A percentile compares a stretch with the other conserved stretches of the same genome.
These are phyloP conservation scores for Eucalyptus cloeziana DNA, from an alignment of 345 rosid genomes.

Conservation along the genomic window DNA sequence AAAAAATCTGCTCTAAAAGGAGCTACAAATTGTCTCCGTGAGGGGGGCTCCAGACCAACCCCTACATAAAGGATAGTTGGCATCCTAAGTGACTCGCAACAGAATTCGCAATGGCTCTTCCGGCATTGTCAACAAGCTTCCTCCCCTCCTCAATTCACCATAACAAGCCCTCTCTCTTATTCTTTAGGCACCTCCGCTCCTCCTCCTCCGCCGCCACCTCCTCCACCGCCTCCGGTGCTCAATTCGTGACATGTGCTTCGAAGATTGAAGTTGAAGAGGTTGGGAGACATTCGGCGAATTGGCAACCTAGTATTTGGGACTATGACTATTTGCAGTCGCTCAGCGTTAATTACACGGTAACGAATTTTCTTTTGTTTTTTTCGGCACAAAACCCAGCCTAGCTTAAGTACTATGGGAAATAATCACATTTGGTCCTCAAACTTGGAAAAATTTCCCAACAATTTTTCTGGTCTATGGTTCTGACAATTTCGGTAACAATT, in stretches of 20 bases:
- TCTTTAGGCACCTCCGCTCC: neutral
- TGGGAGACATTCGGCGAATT: neutral
- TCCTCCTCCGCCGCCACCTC: neutral
- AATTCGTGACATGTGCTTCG: neutral
- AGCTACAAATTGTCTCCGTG: too few relatives aligned
- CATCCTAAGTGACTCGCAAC: neutral
- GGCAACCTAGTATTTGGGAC: neutral
- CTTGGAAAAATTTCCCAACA: too few relatives aligned
- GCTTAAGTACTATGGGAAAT: neutral
- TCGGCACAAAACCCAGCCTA: neutral
- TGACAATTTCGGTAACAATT: neutral
- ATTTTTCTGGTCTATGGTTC: neutral
- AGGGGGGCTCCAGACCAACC: neutral
- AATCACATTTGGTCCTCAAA: neutral
- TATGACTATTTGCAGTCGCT: neutral
- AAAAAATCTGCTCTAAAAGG: too few relatives aligned
- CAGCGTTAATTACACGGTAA: neutral
- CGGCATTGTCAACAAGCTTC: neutral
- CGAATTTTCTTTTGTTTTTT: neutral
- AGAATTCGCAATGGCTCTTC: neutral
- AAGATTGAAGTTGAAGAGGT: neutral
- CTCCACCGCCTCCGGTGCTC: neutral
- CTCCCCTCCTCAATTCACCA: neutral
- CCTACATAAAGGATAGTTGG: neutral
- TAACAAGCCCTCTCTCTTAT: neutral